phyloP scores from a whole-genome alignment of 2,329 filamentous ascomycete genomes.

The Botrytis elliptica region DNA sequence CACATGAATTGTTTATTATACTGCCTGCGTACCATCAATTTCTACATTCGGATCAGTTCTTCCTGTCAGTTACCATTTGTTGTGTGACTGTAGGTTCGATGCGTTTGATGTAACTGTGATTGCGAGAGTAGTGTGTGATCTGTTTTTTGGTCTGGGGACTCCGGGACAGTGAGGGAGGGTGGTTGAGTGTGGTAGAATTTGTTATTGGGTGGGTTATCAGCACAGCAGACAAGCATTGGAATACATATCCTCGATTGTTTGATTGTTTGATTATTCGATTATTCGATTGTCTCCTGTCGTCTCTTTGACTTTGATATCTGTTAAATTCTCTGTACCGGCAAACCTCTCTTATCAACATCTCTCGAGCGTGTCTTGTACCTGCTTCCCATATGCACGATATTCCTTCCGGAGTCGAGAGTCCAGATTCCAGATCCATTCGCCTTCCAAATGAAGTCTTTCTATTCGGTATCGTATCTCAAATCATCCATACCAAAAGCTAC shows the following conservation, averaged over 20 bases:
- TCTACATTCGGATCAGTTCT: not conserved
- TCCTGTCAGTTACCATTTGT: not conserved
- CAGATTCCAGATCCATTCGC: not conserved
- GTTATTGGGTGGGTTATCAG: not conserved
- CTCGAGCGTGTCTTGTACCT: not conserved
- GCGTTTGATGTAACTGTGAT: constrained; percentile 2
- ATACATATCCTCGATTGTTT: not conserved
- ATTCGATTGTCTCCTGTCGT: not conserved
- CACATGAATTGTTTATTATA: not conserved
- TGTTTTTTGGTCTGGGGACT: not conserved
- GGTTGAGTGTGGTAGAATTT: not conserved
- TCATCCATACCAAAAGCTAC: not conserved
- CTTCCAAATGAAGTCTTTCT: not conserved
- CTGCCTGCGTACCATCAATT: not conserved
- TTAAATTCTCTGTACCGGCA: not conserved
- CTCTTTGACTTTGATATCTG: not conserved
- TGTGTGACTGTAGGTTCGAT: not conserved
- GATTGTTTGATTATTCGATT: not conserved
- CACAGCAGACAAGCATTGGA: not conserved
- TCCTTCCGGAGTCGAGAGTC: not conserved
- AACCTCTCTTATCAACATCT: not conserved
- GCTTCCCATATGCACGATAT: not conserved
- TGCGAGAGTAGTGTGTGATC: not conserved
- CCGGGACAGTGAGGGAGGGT: not conserved
- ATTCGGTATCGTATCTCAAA: not conserved